These are phyloP conservation scores for Taxillus chinensis DNA, from an alignment of 164 flowering plant species.

Conservation along the genomic window DNA sequence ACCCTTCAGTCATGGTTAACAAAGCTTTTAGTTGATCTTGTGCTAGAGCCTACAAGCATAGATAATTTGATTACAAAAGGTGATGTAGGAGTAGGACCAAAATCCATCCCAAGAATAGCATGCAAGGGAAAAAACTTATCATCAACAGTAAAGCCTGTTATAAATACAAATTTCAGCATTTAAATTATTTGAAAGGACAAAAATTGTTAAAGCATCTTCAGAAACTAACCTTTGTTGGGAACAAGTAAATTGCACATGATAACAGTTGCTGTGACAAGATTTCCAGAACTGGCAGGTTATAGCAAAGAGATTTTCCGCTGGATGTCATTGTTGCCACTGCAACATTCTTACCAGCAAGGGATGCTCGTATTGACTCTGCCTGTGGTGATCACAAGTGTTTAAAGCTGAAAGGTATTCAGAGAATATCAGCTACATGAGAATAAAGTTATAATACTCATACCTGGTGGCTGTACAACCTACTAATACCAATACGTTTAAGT, in stretches of 20 bases:
- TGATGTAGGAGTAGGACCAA: background rate
- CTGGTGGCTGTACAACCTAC: slow-evolving; percentile 83
- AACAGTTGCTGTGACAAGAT: slow-evolving; percentile 40
- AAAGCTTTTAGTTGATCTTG: slow-evolving; percentile 86
- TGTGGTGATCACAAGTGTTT: slow-evolving; percentile 17
- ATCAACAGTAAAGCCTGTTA: no score
- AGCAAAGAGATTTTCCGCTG: slow-evolving; percentile 97
- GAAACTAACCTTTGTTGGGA: slow-evolving; percentile 81
- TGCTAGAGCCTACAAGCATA: slow-evolving; percentile 66
- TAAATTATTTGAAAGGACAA: no score
- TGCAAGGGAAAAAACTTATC: no score
- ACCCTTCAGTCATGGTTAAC: slow-evolving; percentile 35
- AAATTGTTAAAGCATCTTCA: no score
- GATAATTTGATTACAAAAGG: slow-evolving; percentile 2
- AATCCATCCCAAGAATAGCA: no score
- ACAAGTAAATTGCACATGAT: slow-evolving; percentile 77
- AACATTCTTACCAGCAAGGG: slow-evolving; percentile 69
- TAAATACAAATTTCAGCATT: no score
- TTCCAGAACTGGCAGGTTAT: slow-evolving; percentile 87
- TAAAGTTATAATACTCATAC: slow-evolving; percentile 23
- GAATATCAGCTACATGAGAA: background rate
- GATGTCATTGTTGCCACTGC: slow-evolving; percentile 92
- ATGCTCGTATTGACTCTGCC: slow-evolving; percentile 75
- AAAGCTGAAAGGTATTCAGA: background rate
- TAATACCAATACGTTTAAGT: slow-evolving; percentile 49